Evolutionary conservation across 2,329 filamentous ascomycete species (phyloP).

Genomic region (Mycosphaerella sp.): DNA sequence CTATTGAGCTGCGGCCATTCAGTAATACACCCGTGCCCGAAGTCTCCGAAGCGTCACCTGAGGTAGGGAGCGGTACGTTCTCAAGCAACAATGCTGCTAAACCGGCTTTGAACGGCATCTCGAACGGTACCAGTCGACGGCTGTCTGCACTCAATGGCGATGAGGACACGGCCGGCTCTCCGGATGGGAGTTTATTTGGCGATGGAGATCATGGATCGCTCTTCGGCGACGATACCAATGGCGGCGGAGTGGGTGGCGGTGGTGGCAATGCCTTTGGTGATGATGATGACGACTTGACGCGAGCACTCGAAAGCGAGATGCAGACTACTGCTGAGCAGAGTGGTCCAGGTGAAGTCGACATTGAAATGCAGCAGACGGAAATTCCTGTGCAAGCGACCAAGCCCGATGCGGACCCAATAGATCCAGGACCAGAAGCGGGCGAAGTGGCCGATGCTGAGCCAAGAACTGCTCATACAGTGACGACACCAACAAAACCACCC

Average conservation of each 20-base stretch:
- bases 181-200: slow-evolving; percentile 75
- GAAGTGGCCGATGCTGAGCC: slow-evolving; percentile 1
- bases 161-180: slow-evolving; percentile 57
- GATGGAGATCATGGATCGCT: slow-evolving; percentile 67
- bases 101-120: slow-evolving; percentile 51
- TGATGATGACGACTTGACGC: slow-evolving; percentile 76
- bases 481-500: background rate
- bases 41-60: slow-evolving; percentile 59
- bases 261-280: slow-evolving; percentile 59
- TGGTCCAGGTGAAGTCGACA: slow-evolving; percentile 29
- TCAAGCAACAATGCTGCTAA: slow-evolving; percentile 64
- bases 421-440: background rate
- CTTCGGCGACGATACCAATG: slow-evolving; percentile 64
- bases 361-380: slow-evolving; percentile 43
- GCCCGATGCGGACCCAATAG: slow-evolving; percentile 2
- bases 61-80: slow-evolving; percentile 58
- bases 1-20: slow-evolving; percentile 76
- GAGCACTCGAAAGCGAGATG: slow-evolving; percentile 58
- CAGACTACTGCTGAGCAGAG: slow-evolving; percentile 34
- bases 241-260: slow-evolving; percentile 48
- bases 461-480: slow-evolving; percentile 30
- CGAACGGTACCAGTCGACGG: slow-evolving; percentile 31
- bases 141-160: slow-evolving; percentile 33
- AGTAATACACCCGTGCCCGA: slow-evolving; percentile 69
- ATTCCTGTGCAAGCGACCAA: slow-evolving; percentile 36